Conservation (phyloP, 2,329 filamentous ascomycete genomes). For the Arthrinium puccinioides region DNA sequence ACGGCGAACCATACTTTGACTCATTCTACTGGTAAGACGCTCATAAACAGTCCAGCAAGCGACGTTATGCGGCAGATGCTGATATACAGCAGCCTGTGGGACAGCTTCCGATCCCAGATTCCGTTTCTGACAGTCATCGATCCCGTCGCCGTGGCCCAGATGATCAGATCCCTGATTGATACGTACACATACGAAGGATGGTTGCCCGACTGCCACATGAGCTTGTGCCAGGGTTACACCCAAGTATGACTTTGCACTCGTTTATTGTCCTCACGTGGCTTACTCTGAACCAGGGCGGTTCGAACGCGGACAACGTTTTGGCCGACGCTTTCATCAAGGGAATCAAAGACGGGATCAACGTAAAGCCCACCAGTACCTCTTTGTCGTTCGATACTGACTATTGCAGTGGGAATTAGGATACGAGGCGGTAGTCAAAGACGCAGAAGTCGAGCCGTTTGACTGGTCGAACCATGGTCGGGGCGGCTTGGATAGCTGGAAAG, state of each 20-base stretch:
- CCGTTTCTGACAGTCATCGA: slow-evolving; percentile 64
- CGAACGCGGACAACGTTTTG: slow-evolving; percentile 64
- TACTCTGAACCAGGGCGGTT: slow-evolving; percentile 53
- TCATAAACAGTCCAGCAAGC: no score
- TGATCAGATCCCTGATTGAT: slow-evolving; percentile 65
- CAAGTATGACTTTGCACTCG: slow-evolving; percentile 35
- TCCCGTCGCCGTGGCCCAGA: slow-evolving; percentile 53
- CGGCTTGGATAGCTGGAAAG: slow-evolving; percentile 65
- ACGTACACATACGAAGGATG: slow-evolving; percentile 64
- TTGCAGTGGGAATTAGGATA: slow-evolving; percentile 64
- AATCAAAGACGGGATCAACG: slow-evolving; percentile 50
- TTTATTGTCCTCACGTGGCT: background rate
- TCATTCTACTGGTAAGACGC: slow-evolving; percentile 61
- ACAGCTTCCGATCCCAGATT: slow-evolving; percentile 61
- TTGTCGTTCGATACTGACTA: background rate
- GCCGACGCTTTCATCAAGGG: slow-evolving; percentile 64
- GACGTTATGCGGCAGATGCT: no score
- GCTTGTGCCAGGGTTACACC: slow-evolving; percentile 64
- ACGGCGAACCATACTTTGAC: slow-evolving; percentile 64
- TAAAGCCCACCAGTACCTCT: slow-evolving; percentile 11
- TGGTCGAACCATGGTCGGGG: slow-evolving; percentile 67
- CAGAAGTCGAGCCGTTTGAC: slow-evolving; percentile 61
- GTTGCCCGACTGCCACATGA: slow-evolving; percentile 71
- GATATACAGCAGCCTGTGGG: slow-evolving; percentile 52
- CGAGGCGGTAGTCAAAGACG: slow-evolving; percentile 64